Evolutionary conservation across 495 filamentous ascomycete species (phyloP).

Genomic region (Aspergillus steynii): DNA sequence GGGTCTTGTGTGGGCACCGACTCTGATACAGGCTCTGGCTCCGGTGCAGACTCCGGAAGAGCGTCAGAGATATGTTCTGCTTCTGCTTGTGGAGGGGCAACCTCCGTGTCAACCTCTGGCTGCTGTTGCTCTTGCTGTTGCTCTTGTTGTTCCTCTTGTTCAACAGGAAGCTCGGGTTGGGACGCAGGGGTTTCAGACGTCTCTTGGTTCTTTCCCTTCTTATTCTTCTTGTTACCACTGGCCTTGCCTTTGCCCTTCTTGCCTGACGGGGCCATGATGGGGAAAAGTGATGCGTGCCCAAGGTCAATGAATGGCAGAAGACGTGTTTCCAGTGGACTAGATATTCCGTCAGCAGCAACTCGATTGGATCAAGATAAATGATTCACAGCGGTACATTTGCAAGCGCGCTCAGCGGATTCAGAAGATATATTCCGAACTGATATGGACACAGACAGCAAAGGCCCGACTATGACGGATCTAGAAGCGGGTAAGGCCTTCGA

Average conservation of each 20-base stretch:
- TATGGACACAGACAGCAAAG: conserved; percentile 24
- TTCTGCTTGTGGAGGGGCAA: conserved; percentile 2
- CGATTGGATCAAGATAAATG: conserved; percentile 32
- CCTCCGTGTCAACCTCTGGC: conserved; percentile 4
- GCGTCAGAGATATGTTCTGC: conserved; percentile 9
- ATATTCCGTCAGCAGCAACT: conserved; percentile 30
- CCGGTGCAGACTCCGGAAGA: conserved; percentile 17
- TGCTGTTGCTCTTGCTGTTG: conserved; percentile 11
- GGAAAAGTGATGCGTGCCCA: conserved; percentile 36
- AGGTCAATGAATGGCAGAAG: conserved; percentile 26
- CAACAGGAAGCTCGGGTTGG: conserved; percentile 20
- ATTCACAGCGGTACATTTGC: conserved; percentile 39
- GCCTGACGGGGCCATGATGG: conserved; percentile 35
- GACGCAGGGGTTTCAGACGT: conserved; percentile 32
- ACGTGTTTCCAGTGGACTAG: conserved; percentile 49
- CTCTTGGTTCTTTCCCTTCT: conserved; percentile 42
- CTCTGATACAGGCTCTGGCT: conserved; percentile 18
- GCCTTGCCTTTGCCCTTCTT: conserved; percentile 43
- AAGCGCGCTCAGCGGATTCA: conserved; percentile 32
- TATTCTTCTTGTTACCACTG: conserved; percentile 40
- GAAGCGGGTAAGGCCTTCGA: conserved; percentile 9
- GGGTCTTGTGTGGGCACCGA: conserved; percentile 10
- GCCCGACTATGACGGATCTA: conserved; percentile 11
- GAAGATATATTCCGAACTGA: conserved; percentile 42
- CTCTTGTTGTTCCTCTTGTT: conserved; percentile 9